Evolutionary conservation across 2,329 filamentous ascomycete species (phyloP).

Genomic region (Monosporascus sp.): DNA sequence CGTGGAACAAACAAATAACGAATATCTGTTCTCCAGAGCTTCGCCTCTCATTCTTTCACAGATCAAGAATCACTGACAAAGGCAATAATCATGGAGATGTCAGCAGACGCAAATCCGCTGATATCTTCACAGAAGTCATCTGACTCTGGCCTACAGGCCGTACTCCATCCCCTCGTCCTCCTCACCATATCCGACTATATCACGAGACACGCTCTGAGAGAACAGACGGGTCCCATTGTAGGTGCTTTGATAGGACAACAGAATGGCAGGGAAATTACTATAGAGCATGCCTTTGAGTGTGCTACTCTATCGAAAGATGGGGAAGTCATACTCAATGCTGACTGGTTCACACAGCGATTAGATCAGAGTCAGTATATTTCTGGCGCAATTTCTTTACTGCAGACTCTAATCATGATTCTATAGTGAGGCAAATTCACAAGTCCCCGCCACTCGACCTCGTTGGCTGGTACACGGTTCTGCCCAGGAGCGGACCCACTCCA

Average conservation of each 20-base stretch:
- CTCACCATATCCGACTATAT: constrained; percentile 97
- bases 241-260: constrained; percentile 90
- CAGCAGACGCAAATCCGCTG: constrained; percentile 45
- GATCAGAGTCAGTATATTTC: constrained; percentile 66
- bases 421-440: constrained; percentile 87
- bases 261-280: constrained; percentile 81
- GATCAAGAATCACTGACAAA: neutral
- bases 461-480: constrained; percentile 83
- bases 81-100: constrained; percentile 39
- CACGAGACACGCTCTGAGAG: constrained; percentile 78
- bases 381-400: neutral
- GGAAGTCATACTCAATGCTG: constrained; percentile 56
- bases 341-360: constrained; percentile 72
- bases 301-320: constrained; percentile 50
- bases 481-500: constrained; percentile 63
- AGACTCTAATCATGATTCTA: constrained; percentile 8
- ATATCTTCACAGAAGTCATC: constrained; percentile 62
- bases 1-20: no score
- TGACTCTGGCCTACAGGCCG: constrained; percentile 71
- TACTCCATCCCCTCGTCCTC: constrained; percentile 89
- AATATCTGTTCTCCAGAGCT: neutral
- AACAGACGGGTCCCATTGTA: constrained; percentile 69
- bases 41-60: neutral
- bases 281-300: constrained; percentile 91
- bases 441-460: constrained; percentile 77